Evolutionary conservation across 2,329 filamentous ascomycete species (phyloP), one percentile per base, ranked within the genome.

Genomic region (Aspergillus hortae): DNA sequence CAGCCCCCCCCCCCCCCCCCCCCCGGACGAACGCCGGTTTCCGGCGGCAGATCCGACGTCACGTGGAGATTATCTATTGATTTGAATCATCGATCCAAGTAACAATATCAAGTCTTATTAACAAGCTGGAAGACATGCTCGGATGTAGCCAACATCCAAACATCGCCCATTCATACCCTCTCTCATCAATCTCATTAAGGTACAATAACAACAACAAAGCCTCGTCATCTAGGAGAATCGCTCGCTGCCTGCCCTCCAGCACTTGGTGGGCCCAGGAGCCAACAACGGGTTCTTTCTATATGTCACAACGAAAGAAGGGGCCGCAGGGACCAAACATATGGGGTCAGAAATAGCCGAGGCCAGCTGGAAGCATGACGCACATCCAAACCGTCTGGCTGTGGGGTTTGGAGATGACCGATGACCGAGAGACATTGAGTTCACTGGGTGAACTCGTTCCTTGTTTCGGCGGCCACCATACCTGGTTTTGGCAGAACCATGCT

Each of bases 121-220:
- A 42, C 40, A 42, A 17, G 5, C 23, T 23, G 4, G 15, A 42
- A 30, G 27, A 4, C 27, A 30, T 11, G 27, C 27, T 30, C 27
- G 40, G 40, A 15, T 19, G 49, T 41, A 50, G 52, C 55, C 50
- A 41, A 56, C 55, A 50, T 48, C 25, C 40, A 46, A 27, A 43
- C 44, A 47, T 30, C n/a, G n/a, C 46, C 56, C 42, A 53, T 56
- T 56, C 57, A 61, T 53, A 53, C 54, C 52, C 52, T 55, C 49
- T 51, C 53, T 55, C 58, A 57, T 59, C 56, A 55, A 46, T 54
- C 52, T 59, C 56, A 55, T 58, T 57, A 59, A 52, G 53, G 44
- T 56, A 56, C 56, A 61, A 54, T 44, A 19, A 19, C 19, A 12
- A 42, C 44, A 23, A 48, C 27, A 52, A 36, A 48, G 52, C 55